Percentiles rank a stretch among this genome's conserved stretches.
phyloP scores from a whole-genome alignment of 176 grass and related monocot species.

The Pontederia crassipes region DNA sequence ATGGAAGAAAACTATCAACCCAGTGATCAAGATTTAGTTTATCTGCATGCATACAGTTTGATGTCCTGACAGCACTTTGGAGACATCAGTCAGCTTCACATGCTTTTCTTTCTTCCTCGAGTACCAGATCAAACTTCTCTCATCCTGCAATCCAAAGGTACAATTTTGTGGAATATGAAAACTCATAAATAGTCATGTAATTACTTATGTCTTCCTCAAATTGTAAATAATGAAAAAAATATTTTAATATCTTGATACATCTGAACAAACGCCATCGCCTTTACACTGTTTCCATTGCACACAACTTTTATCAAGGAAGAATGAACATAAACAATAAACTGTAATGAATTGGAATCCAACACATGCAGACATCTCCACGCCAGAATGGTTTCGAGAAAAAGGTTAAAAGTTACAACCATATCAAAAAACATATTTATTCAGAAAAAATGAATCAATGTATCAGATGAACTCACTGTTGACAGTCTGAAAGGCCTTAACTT shows the following conservation, averaged over 20 bases:
- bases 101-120: conserved; percentile 68
- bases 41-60: conserved; percentile 50
- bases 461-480: conserved; percentile 57
- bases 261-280: no score
- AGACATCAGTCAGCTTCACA: conserved; percentile 58
- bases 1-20: conserved; percentile 12
- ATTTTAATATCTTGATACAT: no score
- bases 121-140: conserved; percentile 75
- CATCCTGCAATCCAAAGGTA: conserved; percentile 53
- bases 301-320: no score
- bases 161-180: background rate
- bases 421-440: conserved; percentile 6
- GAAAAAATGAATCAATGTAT: background rate
- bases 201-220: no score
- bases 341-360: no score
- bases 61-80: conserved; percentile 67
- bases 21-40: background rate
- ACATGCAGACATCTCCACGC: no score
- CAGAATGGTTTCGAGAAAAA: background rate
- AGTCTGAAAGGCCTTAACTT: conserved; percentile 77
- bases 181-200: conserved; percentile 3
- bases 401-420: background rate
- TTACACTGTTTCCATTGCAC: no score
- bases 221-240: background rate
- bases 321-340: no score